A percentile compares a stretch with the other conserved stretches of the same genome.
These are phyloP conservation scores for Starmera quercuum DNA, from an alignment of 805 yeast genomes.

Conservation along the genomic window DNA sequence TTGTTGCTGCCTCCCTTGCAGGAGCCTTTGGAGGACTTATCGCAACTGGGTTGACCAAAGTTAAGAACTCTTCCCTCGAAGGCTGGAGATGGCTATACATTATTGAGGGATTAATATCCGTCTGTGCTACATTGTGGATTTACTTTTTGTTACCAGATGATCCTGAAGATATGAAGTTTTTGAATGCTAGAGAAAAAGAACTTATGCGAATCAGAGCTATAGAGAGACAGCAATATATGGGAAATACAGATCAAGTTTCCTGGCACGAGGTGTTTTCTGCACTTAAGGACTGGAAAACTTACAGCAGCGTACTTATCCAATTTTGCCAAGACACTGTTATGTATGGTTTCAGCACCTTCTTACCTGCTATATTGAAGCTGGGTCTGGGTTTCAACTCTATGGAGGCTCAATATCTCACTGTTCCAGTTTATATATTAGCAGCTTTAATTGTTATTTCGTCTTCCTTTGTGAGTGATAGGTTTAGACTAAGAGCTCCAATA, in stretches of 20 bases:
- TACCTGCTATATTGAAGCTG: constrained; percentile 29
- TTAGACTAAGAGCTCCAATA: constrained; percentile 25
- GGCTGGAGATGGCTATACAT: constrained; percentile 40
- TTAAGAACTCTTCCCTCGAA: constrained; percentile 27
- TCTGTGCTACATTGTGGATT: constrained; percentile 30
- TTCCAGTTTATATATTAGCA: constrained; percentile 30
- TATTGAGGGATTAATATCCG: constrained; percentile 32
- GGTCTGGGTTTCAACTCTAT: constrained; percentile 16
- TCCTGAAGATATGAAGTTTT: constrained; percentile 38
- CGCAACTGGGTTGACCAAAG: constrained; percentile 26
- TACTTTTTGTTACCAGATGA: constrained; percentile 30
- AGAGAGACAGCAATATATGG: constrained; percentile 21
- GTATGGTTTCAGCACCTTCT: constrained; percentile 33
- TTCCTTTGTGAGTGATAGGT: constrained; percentile 23
- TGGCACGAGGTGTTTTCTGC: constrained; percentile 25
- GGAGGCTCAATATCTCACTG: constrained; percentile 31
- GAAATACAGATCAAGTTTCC: constrained; percentile 18
- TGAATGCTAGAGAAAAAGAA: constrained; percentile 24
- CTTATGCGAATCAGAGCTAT: constrained; percentile 20
- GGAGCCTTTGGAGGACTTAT: constrained; percentile 39
- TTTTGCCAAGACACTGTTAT: constrained; percentile 30
- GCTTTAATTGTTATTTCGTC: constrained; percentile 20
- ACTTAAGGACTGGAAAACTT: constrained; percentile 26
- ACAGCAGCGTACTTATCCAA: constrained; percentile 25
- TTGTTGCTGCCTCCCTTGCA: constrained; percentile 33